These are phyloP conservation scores for Amaranthus palmeri DNA, from an alignment of 148 eudicot genomes.

Conservation along the genomic window DNA sequence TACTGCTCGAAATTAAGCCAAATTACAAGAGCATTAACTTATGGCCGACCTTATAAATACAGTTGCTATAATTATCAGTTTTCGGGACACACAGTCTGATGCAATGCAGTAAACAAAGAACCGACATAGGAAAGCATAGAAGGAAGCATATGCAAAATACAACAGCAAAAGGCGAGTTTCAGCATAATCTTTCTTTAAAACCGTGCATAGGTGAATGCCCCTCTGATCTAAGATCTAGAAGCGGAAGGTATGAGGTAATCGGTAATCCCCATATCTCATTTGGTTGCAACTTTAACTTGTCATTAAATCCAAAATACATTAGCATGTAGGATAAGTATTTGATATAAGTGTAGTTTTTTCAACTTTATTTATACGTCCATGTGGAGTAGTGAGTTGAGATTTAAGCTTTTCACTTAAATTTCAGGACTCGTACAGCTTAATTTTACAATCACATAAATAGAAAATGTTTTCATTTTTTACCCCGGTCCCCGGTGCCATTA, in stretches of 20 bases:
- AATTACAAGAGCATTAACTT: neutral
- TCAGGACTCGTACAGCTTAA: neutral
- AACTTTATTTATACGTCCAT: too few relatives aligned
- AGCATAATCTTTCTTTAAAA: neutral
- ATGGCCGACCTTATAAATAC: neutral
- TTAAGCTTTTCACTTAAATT: neutral
- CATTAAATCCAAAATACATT: neutral
- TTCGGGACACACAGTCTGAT: neutral
- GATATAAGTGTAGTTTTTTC: neutral
- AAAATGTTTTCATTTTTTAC: too few relatives aligned
- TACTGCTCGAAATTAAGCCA: neutral
- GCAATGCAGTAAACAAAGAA: neutral
- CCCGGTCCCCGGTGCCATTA: too few relatives aligned
- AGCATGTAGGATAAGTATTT: neutral
- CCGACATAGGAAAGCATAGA: neutral
- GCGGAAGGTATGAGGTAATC: neutral
- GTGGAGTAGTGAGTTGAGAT: too few relatives aligned
- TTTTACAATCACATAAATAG: neutral
- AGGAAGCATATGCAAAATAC: neutral
- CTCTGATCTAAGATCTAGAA: neutral
- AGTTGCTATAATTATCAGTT: neutral
- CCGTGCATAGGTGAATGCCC: neutral
- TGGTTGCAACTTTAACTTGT: too few relatives aligned
- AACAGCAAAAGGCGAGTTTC: neutral
- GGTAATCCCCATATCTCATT: neutral